A percentile compares a stretch with the other conserved stretches of the same genome.
phyloP scores from a whole-genome alignment of 495 filamentous ascomycete species.

The Acidiella bohemica region DNA sequence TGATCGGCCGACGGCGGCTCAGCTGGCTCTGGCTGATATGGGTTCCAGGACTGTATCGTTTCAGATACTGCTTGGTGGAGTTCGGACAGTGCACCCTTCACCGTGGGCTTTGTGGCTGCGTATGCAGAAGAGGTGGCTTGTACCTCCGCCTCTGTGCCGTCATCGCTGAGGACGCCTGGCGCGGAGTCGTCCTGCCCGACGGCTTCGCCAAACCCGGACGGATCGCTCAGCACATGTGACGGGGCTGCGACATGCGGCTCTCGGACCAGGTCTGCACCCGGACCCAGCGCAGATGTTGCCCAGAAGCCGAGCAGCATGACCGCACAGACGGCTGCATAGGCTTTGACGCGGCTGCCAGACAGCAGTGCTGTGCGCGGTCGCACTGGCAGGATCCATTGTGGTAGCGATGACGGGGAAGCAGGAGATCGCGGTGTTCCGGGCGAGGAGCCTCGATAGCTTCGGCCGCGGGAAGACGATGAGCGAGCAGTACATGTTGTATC shows the following conservation, averaged over 20 bases:
- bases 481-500: slow-evolving; percentile 2
- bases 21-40: slow-evolving; percentile 1
- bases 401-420: slow-evolving; percentile 7
- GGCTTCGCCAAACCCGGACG: slow-evolving; percentile 6
- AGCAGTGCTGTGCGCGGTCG: background rate
- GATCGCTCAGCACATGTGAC: slow-evolving; percentile 4
- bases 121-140: background rate
- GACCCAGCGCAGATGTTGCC: slow-evolving; percentile 3
- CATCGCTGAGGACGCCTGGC: slow-evolving; percentile 4
- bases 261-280: background rate
- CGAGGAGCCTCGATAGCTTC: slow-evolving; percentile 6
- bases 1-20: background rate
- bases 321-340: background rate
- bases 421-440: slow-evolving; percentile 8
- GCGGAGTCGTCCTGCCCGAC: background rate
- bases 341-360: background rate
- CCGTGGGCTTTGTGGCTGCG: background rate
- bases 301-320: slow-evolving; percentile 5
- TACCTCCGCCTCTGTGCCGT: background rate
- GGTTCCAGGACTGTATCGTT: slow-evolving; percentile 13
- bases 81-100: slow-evolving; percentile 9
- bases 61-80: slow-evolving; percentile 14
- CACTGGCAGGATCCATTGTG: slow-evolving; percentile 9
- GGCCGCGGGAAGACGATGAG: slow-evolving; percentile 1
- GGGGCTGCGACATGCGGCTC: slow-evolving; percentile 4